Base-by-base conservation (phyloP, 495 filamentous ascomycete genomes). In the Aspergillus haitiensis region DNA sequence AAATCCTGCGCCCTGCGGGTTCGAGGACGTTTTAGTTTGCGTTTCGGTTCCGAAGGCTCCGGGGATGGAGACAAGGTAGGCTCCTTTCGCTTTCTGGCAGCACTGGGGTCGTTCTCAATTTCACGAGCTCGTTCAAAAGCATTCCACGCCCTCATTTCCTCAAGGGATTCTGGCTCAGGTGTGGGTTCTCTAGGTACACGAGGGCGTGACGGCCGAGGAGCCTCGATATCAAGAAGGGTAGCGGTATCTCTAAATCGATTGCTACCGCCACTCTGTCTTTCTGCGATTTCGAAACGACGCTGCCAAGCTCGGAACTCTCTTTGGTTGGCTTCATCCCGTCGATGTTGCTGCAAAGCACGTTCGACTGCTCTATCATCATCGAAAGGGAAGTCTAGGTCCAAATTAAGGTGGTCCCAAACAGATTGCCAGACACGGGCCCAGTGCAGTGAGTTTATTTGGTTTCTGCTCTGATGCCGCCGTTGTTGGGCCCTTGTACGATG, bases 381-480 rank as follows among this genome's bases (percentile, higher is more conserved):
- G 66, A 92, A 93, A 11, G 91, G 89, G 67, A 93, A 94, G 69
- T 97, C 92, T 18, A 96, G 81, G 65, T 97, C 93, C 40, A 97
- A 61, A 59, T 89, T 86, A 10, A 92, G 72, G 46, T 81, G 72
- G 50, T 86, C 77, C 77, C 81, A 85, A 2, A 89, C 84, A 33
- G 78, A 80, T 68, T 87, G 84, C 86, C 86, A 89, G 21, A 88
- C 86, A 5, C 82, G 78, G n/a, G 83, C 82, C 86, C 86, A 89
- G 52, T 77, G 75, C 2, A 79, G 72, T 5, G 77, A 79, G 44
- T 78, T 76, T 15, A 71, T 69, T 55, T 82, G 78, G 40, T 72
- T 80, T 5, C 68, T 65, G 59, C 61, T 78, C 55, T 74, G 76
- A 58, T 74, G 40, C 55, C 59, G 69, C 47, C 74, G 77, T 62